Evolutionary conservation across 1,284 basidiomycete species (phyloP).

Genomic region (Ustilago vetiveriae): DNA sequence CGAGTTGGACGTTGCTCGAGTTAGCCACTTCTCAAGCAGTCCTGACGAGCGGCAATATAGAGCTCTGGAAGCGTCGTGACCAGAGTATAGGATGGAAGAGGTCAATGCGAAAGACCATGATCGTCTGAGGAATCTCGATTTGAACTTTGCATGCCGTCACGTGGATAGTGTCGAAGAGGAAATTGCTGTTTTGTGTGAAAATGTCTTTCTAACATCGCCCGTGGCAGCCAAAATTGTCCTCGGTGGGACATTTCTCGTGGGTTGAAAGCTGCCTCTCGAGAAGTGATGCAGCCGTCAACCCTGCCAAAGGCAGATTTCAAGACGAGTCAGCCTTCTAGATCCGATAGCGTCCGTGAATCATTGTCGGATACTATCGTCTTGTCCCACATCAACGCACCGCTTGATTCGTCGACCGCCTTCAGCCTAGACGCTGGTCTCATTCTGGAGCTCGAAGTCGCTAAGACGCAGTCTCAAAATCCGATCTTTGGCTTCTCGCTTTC

Average conservation of each 20-base stretch:
- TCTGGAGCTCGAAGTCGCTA: no score
- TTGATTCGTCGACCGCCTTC: no score
- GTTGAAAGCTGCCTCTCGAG: conserved; percentile 8
- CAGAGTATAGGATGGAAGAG: no score
- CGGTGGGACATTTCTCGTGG: no score
- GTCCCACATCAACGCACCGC: no score
- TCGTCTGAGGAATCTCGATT: conserved; percentile 11
- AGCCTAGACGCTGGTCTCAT: no score
- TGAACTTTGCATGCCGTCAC: conserved; percentile 19
- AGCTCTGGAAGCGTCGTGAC: background rate
- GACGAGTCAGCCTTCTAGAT: background rate
- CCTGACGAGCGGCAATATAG: background rate
- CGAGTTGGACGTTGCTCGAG: no score
- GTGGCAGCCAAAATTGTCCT: background rate
- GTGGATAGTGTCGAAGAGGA: conserved; percentile 5
- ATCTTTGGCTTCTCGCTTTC: no score
- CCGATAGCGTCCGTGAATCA: conserved; percentile 3
- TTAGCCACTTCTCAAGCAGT: no score
- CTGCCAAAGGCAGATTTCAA: background rate
- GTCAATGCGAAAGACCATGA: background rate
- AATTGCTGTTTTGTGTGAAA: background rate
- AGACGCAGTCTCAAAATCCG: no score
- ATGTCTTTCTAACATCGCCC: background rate
- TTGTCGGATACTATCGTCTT: background rate
- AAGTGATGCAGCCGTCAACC: conserved; percentile 6